A percentile compares a stretch with the other conserved stretches of the same genome.
Evolutionary conservation across 2,329 filamentous ascomycete genomes (phyloP).

Genomic region (Fusarium praegraminearum): DNA sequence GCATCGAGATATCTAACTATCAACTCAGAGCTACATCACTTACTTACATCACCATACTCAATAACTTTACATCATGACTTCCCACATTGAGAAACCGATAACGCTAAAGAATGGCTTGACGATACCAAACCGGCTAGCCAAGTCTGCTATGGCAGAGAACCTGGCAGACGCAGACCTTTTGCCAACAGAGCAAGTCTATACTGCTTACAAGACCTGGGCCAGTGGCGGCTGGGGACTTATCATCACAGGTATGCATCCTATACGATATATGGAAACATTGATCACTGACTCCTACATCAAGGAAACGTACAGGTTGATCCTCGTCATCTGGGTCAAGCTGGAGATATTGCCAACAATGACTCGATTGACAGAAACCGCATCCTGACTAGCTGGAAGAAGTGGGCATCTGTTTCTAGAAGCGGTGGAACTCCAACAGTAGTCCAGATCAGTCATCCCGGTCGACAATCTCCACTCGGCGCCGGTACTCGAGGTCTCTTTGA

Average conservation of each 20-base stretch:
- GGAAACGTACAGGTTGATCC: neutral
- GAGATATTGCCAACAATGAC: constrained; percentile 1
- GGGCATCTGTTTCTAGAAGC: neutral
- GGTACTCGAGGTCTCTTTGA: neutral
- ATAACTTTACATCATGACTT: neutral
- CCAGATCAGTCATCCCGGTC: constrained; percentile 2
- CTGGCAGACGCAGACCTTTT: neutral
- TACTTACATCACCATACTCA: too few species aligned
- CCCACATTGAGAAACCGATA: neutral
- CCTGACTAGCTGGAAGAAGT: neutral
- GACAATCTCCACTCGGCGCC: neutral
- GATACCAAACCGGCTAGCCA: neutral
- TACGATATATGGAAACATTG: neutral
- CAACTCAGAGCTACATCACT: too few species aligned
- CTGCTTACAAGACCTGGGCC: neutral
- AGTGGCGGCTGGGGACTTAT: neutral
- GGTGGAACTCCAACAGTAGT: neutral
- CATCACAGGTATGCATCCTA: neutral
- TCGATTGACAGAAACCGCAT: neutral
- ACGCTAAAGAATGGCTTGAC: neutral
- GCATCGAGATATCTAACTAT: too few species aligned
- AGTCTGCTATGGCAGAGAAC: constrained; percentile 8
- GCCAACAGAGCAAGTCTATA: neutral
- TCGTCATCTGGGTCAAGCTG: neutral
- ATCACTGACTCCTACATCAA: neutral